phyloP scores from a whole-genome alignment of 306 rosid genomes.

The Oxytropis ochrocephala region DNA sequence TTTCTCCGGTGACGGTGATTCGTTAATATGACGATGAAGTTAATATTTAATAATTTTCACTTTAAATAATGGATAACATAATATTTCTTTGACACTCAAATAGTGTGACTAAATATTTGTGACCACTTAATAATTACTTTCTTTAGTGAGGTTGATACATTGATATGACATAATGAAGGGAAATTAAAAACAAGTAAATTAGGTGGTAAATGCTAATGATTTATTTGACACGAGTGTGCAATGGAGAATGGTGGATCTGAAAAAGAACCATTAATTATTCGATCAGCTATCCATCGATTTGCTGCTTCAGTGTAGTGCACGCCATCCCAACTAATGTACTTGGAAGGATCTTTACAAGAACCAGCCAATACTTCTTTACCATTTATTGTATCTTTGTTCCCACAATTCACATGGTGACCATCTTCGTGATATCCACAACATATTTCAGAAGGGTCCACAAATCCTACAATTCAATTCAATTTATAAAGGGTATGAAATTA shows the following conservation, averaged over 20 bases:
- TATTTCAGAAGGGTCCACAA: slow-evolving; percentile 60
- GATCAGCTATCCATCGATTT: slow-evolving; percentile 68
- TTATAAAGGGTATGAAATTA: neutral
- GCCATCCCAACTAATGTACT: slow-evolving; percentile 77
- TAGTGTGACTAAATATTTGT: too few relatives aligned
- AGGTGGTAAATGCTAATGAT: too few relatives aligned
- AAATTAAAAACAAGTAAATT: too few relatives aligned
- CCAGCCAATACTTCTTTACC: slow-evolving; percentile 62
- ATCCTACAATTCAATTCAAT: slow-evolving; percentile 37
- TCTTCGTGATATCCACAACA: slow-evolving; percentile 90
- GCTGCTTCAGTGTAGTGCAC: slow-evolving; percentile 87
- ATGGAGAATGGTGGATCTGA: slow-evolving; percentile 63
- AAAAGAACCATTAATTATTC: slow-evolving; percentile 52
- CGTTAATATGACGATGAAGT: too few relatives aligned
- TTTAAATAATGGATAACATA: too few relatives aligned
- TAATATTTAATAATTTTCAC: too few relatives aligned
- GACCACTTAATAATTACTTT: too few relatives aligned
- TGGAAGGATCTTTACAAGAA: slow-evolving; percentile 59
- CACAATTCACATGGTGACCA: slow-evolving; percentile 82
- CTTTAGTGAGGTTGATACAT: too few relatives aligned
- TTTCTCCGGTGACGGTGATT: too few relatives aligned
- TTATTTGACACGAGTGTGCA: slow-evolving; percentile 50
- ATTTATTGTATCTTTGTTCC: slow-evolving; percentile 39
- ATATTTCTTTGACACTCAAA: too few relatives aligned
- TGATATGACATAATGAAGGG: too few relatives aligned